phyloP scores from a whole-genome alignment of 75 land plant species.

The Azolla pinnata region DNA sequence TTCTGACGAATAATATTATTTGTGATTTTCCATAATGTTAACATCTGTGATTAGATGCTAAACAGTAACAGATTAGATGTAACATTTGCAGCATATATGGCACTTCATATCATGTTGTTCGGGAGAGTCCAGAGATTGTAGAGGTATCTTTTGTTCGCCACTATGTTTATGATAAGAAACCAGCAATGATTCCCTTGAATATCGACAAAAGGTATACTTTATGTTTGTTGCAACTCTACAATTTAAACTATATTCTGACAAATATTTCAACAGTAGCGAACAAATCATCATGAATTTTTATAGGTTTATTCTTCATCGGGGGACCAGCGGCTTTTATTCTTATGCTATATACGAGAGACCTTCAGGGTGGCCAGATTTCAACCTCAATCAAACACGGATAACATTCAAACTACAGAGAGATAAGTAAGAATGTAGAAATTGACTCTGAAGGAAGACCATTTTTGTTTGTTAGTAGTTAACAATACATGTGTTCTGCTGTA shows the following conservation, averaged over 20 bases:
- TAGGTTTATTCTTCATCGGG: slow-evolving; percentile 58
- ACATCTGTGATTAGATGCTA: too few species aligned
- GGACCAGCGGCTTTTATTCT: slow-evolving; percentile 42
- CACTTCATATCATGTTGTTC: slow-evolving; percentile 38
- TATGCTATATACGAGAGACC: slow-evolving; percentile 48
- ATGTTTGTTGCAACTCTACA: background rate
- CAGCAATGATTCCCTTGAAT: slow-evolving; percentile 43
- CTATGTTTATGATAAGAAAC: slow-evolving; percentile 34
- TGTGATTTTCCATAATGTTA: too few species aligned
- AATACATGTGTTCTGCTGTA: too few species aligned
- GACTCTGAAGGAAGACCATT: too few species aligned
- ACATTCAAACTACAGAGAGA: slow-evolving; percentile 48
- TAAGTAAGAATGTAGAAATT: slow-evolving; percentile 17
- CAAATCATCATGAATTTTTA: too few species aligned
- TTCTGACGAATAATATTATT: too few species aligned
- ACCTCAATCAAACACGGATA: slow-evolving; percentile 39
- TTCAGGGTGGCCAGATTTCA: slow-evolving; percentile 38
- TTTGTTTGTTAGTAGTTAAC: too few species aligned
- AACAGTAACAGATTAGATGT: background rate
- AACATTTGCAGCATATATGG: slow-evolving; percentile 48
- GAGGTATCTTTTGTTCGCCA: slow-evolving; percentile 66
- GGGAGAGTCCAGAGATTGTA: slow-evolving; percentile 44
- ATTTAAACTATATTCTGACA: background rate
- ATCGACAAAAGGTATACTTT: slow-evolving; percentile 59
- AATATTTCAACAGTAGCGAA: too few species aligned